These are phyloP conservation scores for Erythrobasidium yunnanense DNA, from an alignment of 768 basidiomycete genomes.

Conservation along the genomic window DNA sequence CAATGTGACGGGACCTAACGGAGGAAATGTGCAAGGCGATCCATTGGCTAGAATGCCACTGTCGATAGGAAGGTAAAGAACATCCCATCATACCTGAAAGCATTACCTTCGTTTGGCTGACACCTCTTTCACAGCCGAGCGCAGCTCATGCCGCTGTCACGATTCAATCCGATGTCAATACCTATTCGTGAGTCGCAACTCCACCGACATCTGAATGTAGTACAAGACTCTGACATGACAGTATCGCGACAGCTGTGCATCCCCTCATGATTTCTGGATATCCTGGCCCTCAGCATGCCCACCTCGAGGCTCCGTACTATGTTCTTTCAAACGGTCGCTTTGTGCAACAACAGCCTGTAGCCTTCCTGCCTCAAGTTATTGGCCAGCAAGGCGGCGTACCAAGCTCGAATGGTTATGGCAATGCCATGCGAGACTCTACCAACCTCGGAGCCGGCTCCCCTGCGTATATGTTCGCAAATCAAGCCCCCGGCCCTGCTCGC, in stretches of 20 bases:
- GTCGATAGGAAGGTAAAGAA: not conserved
- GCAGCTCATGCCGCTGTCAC: no score
- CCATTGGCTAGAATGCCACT: constrained; percentile 17
- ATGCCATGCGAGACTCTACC: not conserved
- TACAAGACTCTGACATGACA: not conserved
- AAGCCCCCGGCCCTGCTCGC: constrained; percentile 58
- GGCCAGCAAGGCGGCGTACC: no score
- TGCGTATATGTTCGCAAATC: not conserved
- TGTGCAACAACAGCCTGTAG: not conserved
- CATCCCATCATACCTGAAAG: no score
- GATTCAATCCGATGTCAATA: constrained; percentile 21
- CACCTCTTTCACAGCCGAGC: no score
- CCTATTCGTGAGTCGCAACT: constrained; percentile 1
- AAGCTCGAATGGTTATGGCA: no score
- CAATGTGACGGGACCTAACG: constrained; percentile 21
- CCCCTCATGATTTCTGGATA: not conserved
- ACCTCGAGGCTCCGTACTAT: not conserved
- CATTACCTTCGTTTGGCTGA: no score
- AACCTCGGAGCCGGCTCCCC: not conserved
- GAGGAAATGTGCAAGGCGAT: constrained; percentile 12
- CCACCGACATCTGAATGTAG: not conserved
- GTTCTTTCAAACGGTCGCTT: not conserved
- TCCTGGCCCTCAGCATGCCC: not conserved
- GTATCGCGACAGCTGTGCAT: not conserved
- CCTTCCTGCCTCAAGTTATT: not conserved